Percentiles rank a stretch among this genome's conserved stretches.
Evolutionary conservation across 2,329 filamentous ascomycete genomes (phyloP).

Genomic region (Arachnopeziza araneosa): DNA sequence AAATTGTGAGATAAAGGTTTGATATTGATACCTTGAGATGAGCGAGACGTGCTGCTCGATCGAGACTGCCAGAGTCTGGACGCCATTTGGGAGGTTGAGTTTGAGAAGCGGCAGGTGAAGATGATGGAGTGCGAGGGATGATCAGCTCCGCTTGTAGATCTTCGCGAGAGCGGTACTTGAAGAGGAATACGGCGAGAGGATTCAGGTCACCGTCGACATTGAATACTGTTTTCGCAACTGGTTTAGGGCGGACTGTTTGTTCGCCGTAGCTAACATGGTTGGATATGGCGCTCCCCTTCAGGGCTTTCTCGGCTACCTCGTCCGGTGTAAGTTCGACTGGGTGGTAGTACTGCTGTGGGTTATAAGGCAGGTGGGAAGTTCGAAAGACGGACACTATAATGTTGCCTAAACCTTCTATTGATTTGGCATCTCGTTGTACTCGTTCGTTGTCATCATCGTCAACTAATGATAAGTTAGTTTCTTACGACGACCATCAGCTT

Average conservation of each 20-base stretch:
- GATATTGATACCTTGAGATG: constrained; percentile 16
- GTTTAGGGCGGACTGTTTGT: not conserved
- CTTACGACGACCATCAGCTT: not conserved
- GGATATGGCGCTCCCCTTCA: constrained; percentile 14
- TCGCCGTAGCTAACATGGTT: constrained; percentile 9
- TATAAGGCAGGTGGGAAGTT: not conserved
- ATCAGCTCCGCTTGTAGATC: constrained; percentile 18
- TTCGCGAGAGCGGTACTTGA: constrained; percentile 19
- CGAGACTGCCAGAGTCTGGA: not conserved
- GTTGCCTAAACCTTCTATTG: constrained; percentile 10
- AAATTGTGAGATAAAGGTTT: too few relatives aligned
- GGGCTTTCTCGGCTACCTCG: constrained; percentile 12
- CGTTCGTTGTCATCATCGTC: constrained; percentile 12
- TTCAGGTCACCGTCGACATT: constrained; percentile 3
- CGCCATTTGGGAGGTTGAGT: not conserved
- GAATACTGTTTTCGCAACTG: constrained; percentile 1
- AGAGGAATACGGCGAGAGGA: constrained; percentile 15
- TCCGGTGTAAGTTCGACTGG: not conserved
- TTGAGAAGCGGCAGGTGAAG: not conserved
- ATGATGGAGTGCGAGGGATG: constrained; percentile 19
- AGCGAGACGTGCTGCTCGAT: constrained; percentile 11
- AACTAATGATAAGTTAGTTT: constrained; percentile 8
- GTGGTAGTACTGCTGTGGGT: too few relatives aligned
- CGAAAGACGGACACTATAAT: constrained; percentile 15
- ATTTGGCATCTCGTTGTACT: constrained; percentile 15